These are phyloP conservation scores for Acanthamoeba healyi DNA, from an alignment of 208 protist genomes.

Conservation along the genomic window DNA sequence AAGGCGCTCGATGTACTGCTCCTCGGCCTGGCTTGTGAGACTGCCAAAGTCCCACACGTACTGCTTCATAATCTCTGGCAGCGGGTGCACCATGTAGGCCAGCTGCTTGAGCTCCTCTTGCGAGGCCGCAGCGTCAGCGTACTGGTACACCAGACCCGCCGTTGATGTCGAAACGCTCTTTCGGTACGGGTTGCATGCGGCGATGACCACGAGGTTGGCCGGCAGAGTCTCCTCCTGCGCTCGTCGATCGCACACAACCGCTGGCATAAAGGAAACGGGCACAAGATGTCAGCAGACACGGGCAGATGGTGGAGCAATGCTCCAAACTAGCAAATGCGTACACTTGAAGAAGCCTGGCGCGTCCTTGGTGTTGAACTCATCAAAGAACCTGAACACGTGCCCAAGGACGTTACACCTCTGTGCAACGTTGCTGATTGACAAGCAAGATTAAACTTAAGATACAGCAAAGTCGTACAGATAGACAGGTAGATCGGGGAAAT, in stretches of 20 bases:
- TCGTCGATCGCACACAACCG: constrained; percentile 6
- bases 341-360: constrained; percentile 58
- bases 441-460: neutral
- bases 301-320: neutral
- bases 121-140: neutral
- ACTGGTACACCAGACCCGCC: constrained; percentile 20
- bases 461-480: constrained; percentile 2
- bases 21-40: constrained; percentile 19
- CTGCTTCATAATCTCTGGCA: constrained; percentile 65
- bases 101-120: constrained; percentile 62
- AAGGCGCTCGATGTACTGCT: constrained; percentile 25
- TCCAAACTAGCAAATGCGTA: neutral
- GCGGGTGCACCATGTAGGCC: constrained; percentile 63
- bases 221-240: constrained; percentile 14
- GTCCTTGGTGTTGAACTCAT: constrained; percentile 74
- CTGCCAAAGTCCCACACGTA: constrained; percentile 76
- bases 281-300: neutral
- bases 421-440: no score
- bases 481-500: neutral
- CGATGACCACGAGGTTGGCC: constrained; percentile 61
- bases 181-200: constrained; percentile 71
- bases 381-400: constrained; percentile 70
- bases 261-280: constrained; percentile 41
- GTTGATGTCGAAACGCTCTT: neutral
- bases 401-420: no score